Evolutionary conservation across 345 rosid genomes (phyloP), one percentile per base, ranked within the genome.

Genomic region (Aquilaria sinensis): DNA sequence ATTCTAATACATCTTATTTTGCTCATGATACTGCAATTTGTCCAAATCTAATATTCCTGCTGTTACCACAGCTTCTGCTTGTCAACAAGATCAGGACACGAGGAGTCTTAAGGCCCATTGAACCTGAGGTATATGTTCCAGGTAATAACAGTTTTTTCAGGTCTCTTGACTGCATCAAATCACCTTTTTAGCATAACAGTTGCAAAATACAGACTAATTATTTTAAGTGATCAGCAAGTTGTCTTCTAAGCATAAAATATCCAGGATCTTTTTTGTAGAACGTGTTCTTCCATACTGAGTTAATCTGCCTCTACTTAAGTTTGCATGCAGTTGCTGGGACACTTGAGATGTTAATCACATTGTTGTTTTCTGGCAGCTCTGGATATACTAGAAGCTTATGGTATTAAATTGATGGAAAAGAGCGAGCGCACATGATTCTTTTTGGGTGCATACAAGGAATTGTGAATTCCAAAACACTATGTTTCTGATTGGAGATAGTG

Each of bases 91-190:
- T 93, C 70, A 85, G 78, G 76, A 81, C 80, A 37, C 75, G 87
- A 78, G 97, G 98, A 3, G 89, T 93, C 41, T 63, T 93, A 45
- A 82, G 98, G 68, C 98, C 98, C 2, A 71, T 82, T 12, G 83
- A 76, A 71, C 94, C 94, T 43, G 97, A 88, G 82, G 96, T 93
- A 3, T 90, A 93, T 69, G 34, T 76, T 53, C 95, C 97, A 79
- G 92, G 98, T 89, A 81, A 62, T 46, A 57, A 10, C 54, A 16
- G 23, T 29, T 55, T 23, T 9, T 33, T 51, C 3, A 9, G 23
- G 3, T 12, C 41, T 15, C 2, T 30, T 47, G 13, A 30, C 14
- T 11, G 9, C 31, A 37, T 37, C 7, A 9, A 15, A 47, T 57
- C 10, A 6, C 54, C 59, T 23, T 16, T 10, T 2, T 9, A 47